These are phyloP conservation scores for Trichaptum fuscoviolaceum DNA, from an alignment of 768 basidiomycete genomes.

Conservation along the genomic window DNA sequence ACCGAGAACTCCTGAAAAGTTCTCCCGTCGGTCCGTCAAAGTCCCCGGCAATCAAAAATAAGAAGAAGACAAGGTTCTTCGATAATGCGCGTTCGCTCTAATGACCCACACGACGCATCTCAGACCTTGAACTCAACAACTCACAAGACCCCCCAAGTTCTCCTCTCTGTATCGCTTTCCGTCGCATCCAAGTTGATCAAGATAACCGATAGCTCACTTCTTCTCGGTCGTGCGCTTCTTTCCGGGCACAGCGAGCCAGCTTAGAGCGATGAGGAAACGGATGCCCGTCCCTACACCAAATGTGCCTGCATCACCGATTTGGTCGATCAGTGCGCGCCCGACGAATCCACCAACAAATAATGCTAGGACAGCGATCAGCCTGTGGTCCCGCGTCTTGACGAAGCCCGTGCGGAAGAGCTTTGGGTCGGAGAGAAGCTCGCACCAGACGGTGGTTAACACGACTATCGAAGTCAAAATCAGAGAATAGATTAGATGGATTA, in stretches of 20 bases:
- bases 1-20: not conserved
- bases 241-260: slow-evolving; percentile 61
- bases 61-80: not conserved
- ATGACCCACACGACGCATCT: too few relatives aligned
- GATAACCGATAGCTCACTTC: not conserved
- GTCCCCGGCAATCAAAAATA: not conserved
- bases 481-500: not conserved
- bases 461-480: slow-evolving; percentile 10
- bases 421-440: slow-evolving; percentile 34
- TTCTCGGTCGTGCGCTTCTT: slow-evolving; percentile 18
- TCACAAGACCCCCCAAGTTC: too few relatives aligned
- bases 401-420: slow-evolving; percentile 21
- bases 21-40: not conserved
- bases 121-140: too few relatives aligned
- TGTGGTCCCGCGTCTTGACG: slow-evolving; percentile 29
- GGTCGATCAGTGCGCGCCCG: slow-evolving; percentile 47
- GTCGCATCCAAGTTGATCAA: not conserved
- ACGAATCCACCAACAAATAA: slow-evolving; percentile 27
- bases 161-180: not conserved
- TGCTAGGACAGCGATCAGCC: slow-evolving; percentile 23
- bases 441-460: slow-evolving; percentile 34
- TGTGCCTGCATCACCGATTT: slow-evolving; percentile 55
- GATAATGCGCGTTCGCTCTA: too few relatives aligned
- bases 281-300: slow-evolving; percentile 65
- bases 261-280: slow-evolving; percentile 52